Base-by-base conservation (phyloP, 768 basidiomycete genomes). In the Podaxis sp. region DNA sequence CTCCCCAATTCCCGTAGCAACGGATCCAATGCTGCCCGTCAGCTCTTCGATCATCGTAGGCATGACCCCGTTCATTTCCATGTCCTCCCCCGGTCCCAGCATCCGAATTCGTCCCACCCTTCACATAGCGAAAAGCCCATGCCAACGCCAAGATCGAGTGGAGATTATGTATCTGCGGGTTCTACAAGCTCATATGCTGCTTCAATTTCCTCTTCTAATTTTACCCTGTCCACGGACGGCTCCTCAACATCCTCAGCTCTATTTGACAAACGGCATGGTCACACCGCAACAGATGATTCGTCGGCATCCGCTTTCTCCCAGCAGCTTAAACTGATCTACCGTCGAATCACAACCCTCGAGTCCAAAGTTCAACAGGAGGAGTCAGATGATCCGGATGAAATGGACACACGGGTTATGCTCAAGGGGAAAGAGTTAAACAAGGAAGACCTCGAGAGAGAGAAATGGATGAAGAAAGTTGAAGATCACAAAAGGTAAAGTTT, bases 61-160 rank as follows among this genome's bases (percentile, higher is more conserved):
- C 92, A 99, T 72, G 93, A 99, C 72, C 94, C 97, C 0, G 85
- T 95, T 36, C 85, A 90, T 11, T 99, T 99, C 75, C 78, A 56
- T 30, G 83, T 87, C 37, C 81, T 86, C 38, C 77, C 84, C 3
- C 83, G 87, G 46, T 82, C 87, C 51, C 64, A 71, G 63, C 67
- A 69, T 17, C 8, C 55, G 66, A 5, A 62, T 61, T 54, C 70
- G 68, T 56, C 50, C 1, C 44, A 60, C 5, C 17, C 51, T n/a
- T 36, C 13, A 20, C 56, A 44, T 38, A 17, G 24, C 15, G 70
- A 71, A 44, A 82, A 82, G 5, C 79, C 82, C 0, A 67, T 78
- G 0, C 84, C 85, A 6, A 78, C 82, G n/a, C 80, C 85, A 26
- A 87, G 87, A 66, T 79, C 82, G 10, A 87, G 88, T 1, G 85